These are phyloP conservation scores for Aspergillus candidus DNA, from an alignment of 2,329 filamentous ascomycete species.

Conservation along the genomic window DNA sequence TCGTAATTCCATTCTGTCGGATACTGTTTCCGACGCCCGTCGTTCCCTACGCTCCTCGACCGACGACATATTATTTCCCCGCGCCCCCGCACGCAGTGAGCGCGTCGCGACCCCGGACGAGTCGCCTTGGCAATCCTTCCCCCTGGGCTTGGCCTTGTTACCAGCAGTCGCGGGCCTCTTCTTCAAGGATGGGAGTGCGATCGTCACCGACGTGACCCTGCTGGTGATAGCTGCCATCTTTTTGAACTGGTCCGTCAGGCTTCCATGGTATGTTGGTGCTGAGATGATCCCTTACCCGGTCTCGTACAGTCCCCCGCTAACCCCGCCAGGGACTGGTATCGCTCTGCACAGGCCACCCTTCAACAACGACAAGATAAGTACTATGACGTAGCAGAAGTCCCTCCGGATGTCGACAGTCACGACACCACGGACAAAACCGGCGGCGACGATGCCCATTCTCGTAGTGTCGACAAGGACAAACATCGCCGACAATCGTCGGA, in stretches of 20 bases:
- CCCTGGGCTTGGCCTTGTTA: slow-evolving; percentile 74
- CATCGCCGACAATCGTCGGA: slow-evolving; percentile 7
- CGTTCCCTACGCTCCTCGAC: slow-evolving; percentile 60
- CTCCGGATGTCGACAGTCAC: slow-evolving; percentile 23
- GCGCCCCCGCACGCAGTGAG: slow-evolving; percentile 34
- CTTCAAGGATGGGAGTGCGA: slow-evolving; percentile 74
- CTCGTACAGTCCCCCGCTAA: slow-evolving; percentile 4
- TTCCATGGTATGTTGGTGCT: slow-evolving; percentile 65
- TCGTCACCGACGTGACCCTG: slow-evolving; percentile 80
- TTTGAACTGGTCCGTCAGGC: slow-evolving; percentile 82
- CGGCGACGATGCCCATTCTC: slow-evolving; percentile 4
- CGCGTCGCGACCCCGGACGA: slow-evolving; percentile 45
- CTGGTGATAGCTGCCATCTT: slow-evolving; percentile 76
- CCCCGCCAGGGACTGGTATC: slow-evolving; percentile 61
- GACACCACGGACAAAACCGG: slow-evolving; percentile 23
- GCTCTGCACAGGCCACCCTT: slow-evolving; percentile 60
- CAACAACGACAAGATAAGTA: slow-evolving; percentile 41
- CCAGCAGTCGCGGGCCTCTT: slow-evolving; percentile 80
- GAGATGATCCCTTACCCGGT: slow-evolving; percentile 5
- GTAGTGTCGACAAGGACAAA: slow-evolving; percentile 1
- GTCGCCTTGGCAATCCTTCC: slow-evolving; percentile 71
- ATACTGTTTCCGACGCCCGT: slow-evolving; percentile 63
- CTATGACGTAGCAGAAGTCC: slow-evolving; percentile 14
- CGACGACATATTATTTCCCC: slow-evolving; percentile 61
- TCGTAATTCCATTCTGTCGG: slow-evolving; percentile 72